phyloP scores from a whole-genome alignment of 495 filamentous ascomycete genomes.

The Podospora conica region DNA sequence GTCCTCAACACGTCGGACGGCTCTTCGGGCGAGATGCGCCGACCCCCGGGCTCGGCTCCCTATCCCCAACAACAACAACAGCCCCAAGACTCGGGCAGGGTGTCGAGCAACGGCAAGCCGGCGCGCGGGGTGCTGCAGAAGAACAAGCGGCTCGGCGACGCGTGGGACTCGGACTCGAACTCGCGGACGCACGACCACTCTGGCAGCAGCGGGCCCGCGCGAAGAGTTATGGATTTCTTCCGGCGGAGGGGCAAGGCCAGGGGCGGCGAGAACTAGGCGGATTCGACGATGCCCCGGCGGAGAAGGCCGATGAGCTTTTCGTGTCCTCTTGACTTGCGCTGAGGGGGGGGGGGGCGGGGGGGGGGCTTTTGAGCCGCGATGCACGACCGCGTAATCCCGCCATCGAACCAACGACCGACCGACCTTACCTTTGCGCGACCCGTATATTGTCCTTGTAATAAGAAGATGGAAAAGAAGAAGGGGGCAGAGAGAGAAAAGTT shows the following conservation, averaged over 20 bases:
- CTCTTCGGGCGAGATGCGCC: constrained; percentile 38
- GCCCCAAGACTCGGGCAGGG: constrained; percentile 19
- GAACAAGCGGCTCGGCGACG: constrained; percentile 80
- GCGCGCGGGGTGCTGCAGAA: constrained; percentile 65
- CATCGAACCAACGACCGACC: neutral
- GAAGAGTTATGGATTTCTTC: constrained; percentile 98
- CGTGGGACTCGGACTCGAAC: constrained; percentile 73
- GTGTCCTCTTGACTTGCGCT: neutral
- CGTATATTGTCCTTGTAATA: constrained; percentile 9
- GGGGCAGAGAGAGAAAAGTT: neutral
- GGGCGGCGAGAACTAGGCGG: constrained; percentile 37
- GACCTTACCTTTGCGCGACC: neutral
- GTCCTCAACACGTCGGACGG: constrained; percentile 43
- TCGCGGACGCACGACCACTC: constrained; percentile 56
- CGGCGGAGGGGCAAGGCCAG: constrained; percentile 74
- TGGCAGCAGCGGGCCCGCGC: constrained; percentile 77
- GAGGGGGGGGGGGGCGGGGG: neutral
- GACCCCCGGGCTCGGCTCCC: constrained; percentile 29
- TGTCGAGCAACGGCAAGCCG: constrained; percentile 17
- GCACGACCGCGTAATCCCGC: too few relatives aligned
- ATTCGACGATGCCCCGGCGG: neutral
- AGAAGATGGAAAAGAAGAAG: neutral
- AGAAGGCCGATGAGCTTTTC: neutral
- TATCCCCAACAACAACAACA: constrained; percentile 28
- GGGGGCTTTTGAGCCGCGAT: neutral